Conservation (phyloP, 2,329 filamentous ascomycete genomes). For the Sarocladium brachiariae region DNA sequence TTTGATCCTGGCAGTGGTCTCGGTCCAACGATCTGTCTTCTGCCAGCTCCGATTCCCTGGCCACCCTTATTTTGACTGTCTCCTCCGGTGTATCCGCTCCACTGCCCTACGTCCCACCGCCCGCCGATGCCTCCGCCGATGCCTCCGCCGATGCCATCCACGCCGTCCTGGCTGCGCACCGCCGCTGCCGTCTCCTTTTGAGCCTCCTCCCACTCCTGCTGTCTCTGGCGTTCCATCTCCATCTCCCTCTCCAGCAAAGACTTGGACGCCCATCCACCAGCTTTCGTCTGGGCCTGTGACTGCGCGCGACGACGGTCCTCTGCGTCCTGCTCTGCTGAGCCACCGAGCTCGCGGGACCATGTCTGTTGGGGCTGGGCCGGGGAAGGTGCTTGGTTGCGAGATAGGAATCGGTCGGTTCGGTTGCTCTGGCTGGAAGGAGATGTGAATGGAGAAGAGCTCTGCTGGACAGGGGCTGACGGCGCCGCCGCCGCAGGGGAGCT, state of each 20-base stretch:
- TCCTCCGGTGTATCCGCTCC: slow-evolving; percentile 67
- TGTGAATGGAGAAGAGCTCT: neutral
- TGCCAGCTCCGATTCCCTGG: slow-evolving; percentile 60
- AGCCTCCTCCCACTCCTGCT: slow-evolving; percentile 72
- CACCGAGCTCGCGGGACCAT: slow-evolving; percentile 49
- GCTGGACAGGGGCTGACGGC: slow-evolving; percentile 14
- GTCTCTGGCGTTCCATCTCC: slow-evolving; percentile 70
- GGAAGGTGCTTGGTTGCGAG: slow-evolving; percentile 44
- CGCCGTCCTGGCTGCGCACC: slow-evolving; percentile 41
- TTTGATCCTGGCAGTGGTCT: slow-evolving; percentile 51
- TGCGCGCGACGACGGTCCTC: slow-evolving; percentile 55
- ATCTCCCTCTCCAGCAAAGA: slow-evolving; percentile 73
- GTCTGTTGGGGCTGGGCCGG: slow-evolving; percentile 40
- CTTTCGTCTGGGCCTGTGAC: slow-evolving; percentile 54
- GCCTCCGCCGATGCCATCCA: slow-evolving; percentile 55
- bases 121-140: slow-evolving; percentile 53
- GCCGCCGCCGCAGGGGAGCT: slow-evolving; percentile 14
- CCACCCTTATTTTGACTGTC: slow-evolving; percentile 64
- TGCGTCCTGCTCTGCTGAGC: slow-evolving; percentile 53
- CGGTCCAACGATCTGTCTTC: slow-evolving; percentile 74
- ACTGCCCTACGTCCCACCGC: slow-evolving; percentile 71
- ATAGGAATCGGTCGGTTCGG: slow-evolving; percentile 53
- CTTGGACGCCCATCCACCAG: slow-evolving; percentile 57
- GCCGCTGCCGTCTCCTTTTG: slow-evolving; percentile 59
- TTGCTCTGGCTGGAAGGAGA: slow-evolving; percentile 23